These are phyloP conservation scores for Agastache rugosa DNA, from an alignment of 257 asterid genomes.

Conservation along the genomic window DNA sequence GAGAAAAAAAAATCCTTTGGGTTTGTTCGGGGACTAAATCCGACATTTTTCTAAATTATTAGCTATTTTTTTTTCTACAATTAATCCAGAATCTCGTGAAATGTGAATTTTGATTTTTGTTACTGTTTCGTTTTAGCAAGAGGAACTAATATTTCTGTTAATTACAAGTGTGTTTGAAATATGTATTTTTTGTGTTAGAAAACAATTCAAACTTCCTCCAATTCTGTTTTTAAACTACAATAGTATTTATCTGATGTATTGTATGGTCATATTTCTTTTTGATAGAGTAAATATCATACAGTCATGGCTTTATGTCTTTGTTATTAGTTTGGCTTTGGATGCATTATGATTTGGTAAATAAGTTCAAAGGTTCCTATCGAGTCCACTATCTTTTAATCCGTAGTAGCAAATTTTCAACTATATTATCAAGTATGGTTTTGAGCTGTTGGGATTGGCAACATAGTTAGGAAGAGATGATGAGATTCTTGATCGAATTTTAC, in stretches of 20 bases:
- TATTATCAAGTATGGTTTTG: not conserved
- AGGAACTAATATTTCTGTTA: not conserved
- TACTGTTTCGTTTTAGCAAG: not conserved
- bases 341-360: not conserved
- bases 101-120: not conserved
- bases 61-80: not conserved
- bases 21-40: too few relatives aligned
- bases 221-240: not conserved
- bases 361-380: too few relatives aligned
- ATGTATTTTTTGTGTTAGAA: not conserved
- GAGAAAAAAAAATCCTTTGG: not conserved
- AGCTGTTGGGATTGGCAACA: too few relatives aligned
- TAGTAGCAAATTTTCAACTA: too few relatives aligned
- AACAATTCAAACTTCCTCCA: not conserved
- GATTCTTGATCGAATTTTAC: too few relatives aligned
- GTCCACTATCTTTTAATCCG: too few relatives aligned
- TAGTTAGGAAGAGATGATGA: not conserved
- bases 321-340: not conserved
- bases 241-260: too few relatives aligned
- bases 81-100: not conserved
- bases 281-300: not conserved
- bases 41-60: not conserved
- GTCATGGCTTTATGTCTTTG: not conserved
- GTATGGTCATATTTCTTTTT: not conserved
- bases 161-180: not conserved